These are phyloP conservation scores for Cryphonectria parasitica DNA, from an alignment of 2,329 filamentous ascomycete genomes.

Conservation along the genomic window DNA sequence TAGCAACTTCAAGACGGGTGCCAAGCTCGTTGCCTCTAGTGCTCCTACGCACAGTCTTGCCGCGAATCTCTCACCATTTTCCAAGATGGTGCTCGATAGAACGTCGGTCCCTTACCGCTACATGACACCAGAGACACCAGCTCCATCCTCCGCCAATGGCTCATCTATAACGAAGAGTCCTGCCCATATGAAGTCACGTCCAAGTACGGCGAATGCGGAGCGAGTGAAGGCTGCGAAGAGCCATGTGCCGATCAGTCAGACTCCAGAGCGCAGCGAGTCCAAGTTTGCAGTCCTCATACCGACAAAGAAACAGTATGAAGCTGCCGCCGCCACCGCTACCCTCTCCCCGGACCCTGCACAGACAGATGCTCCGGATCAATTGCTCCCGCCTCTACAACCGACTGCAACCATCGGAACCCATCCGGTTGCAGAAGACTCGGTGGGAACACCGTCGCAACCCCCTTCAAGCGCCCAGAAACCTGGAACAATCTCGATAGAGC, in stretches of 20 bases:
- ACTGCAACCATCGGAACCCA: constrained; percentile 19
- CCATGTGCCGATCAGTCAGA: constrained; percentile 35
- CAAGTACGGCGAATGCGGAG: constrained; percentile 28
- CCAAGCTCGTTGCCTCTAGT: constrained; percentile 40
- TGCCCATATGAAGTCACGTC: constrained; percentile 28
- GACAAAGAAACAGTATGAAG: constrained; percentile 42
- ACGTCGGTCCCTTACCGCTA: constrained; percentile 47
- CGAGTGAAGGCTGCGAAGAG: constrained; percentile 16
- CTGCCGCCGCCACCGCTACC: constrained; percentile 22
- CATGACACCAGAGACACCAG: constrained; percentile 42
- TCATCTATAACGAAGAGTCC: constrained; percentile 36
- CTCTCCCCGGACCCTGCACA: background rate
- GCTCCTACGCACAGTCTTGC: constrained; percentile 39
- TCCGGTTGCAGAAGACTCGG: constrained; percentile 9
- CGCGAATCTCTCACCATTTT: constrained; percentile 54
- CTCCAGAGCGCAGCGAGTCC: constrained; percentile 41
- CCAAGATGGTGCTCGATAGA: constrained; percentile 52
- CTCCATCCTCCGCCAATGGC: constrained; percentile 36
- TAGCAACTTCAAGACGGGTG: constrained; percentile 63
- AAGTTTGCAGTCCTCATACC: constrained; percentile 55
- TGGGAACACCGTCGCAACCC: constrained; percentile 24
- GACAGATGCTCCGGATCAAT: constrained; percentile 30
- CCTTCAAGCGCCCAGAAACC: constrained; percentile 29
- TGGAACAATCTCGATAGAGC: constrained; percentile 51
- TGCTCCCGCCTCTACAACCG: constrained; percentile 37